These are phyloP conservation scores for Trichophaea hybrida DNA, from an alignment of 2,329 filamentous ascomycete species.

Conservation along the genomic window DNA sequence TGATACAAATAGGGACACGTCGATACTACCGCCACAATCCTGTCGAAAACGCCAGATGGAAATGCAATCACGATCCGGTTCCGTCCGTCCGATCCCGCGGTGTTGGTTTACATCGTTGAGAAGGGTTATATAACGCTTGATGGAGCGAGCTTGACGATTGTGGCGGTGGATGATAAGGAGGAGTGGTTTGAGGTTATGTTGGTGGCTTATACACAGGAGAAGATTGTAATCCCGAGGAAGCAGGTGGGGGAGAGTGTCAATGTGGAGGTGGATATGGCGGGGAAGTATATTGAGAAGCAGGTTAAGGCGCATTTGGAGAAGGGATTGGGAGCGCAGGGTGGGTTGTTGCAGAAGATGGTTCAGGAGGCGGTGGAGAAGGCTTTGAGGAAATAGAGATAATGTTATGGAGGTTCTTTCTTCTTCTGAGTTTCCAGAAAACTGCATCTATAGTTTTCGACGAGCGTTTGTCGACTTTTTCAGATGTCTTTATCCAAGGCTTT, in stretches of 20 bases:
- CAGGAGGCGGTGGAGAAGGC: conserved; percentile 51
- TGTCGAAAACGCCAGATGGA: conserved; percentile 61
- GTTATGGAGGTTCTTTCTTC: neutral
- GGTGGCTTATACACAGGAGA: conserved; percentile 90
- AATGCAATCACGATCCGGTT: conserved; percentile 83
- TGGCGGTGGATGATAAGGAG: conserved; percentile 61
- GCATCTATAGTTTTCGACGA: no score
- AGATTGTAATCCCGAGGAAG: conserved; percentile 71
- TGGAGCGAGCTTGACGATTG: conserved; percentile 86
- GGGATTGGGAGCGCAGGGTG: conserved; percentile 39
- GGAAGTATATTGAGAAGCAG: conserved; percentile 40
- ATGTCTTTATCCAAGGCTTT: neutral
- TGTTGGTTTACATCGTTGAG: conserved; percentile 80
- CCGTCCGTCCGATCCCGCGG: conserved; percentile 49
- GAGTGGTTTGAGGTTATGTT: conserved; percentile 91
- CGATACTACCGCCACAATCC: conserved; percentile 69
- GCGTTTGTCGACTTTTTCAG: neutral
- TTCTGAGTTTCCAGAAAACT: neutral
- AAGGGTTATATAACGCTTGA: conserved; percentile 94
- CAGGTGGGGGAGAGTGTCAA: conserved; percentile 69
- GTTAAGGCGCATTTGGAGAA: conserved; percentile 20
- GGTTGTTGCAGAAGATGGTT: conserved; percentile 57
- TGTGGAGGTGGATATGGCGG: conserved; percentile 79
- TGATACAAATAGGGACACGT: conserved; percentile 71
- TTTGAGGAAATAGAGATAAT: neutral